Evolutionary conservation across 805 yeast species (phyloP).

Genomic region (Kockiozyma suomiensis): DNA sequence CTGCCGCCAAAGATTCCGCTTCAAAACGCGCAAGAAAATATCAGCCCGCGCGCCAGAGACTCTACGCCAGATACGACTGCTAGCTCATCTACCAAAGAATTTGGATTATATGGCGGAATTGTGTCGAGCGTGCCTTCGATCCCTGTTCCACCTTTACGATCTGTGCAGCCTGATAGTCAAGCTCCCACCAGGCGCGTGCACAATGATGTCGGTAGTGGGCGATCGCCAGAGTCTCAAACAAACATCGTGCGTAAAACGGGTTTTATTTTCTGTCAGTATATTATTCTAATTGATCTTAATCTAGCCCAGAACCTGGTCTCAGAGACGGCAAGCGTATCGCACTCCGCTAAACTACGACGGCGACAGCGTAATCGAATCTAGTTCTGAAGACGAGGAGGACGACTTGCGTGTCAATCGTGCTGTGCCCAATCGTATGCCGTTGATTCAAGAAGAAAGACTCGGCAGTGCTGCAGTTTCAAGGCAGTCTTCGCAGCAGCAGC

Average conservation of each 20-base stretch:
- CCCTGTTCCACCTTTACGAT: not conserved
- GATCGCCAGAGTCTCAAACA: not conserved
- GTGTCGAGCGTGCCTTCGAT: not conserved
- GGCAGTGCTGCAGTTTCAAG: no score
- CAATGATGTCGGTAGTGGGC: not conserved
- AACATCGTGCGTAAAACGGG: not conserved
- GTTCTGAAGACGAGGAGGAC: not conserved
- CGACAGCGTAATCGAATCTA: constrained; percentile 4
- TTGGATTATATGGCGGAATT: constrained; percentile 3
- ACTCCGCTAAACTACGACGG: not conserved
- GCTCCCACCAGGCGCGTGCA: not conserved
- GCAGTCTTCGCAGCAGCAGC: not conserved
- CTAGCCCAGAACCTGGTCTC: not conserved
- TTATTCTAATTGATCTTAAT: not conserved
- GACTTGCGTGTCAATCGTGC: not conserved
- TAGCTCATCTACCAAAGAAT: not conserved
- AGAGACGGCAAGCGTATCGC: not conserved
- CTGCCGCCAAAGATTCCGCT: constrained; percentile 18
- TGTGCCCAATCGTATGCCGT: not conserved
- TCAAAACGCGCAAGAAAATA: not conserved
- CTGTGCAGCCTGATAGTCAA: not conserved
- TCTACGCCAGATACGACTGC: not conserved
- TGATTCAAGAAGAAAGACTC: not conserved
- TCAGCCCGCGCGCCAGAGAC: not conserved
- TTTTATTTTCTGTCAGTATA: not conserved